Base-by-base conservation (phyloP, 352 stramenopile species). In the Phytophthora sojae region DNA sequence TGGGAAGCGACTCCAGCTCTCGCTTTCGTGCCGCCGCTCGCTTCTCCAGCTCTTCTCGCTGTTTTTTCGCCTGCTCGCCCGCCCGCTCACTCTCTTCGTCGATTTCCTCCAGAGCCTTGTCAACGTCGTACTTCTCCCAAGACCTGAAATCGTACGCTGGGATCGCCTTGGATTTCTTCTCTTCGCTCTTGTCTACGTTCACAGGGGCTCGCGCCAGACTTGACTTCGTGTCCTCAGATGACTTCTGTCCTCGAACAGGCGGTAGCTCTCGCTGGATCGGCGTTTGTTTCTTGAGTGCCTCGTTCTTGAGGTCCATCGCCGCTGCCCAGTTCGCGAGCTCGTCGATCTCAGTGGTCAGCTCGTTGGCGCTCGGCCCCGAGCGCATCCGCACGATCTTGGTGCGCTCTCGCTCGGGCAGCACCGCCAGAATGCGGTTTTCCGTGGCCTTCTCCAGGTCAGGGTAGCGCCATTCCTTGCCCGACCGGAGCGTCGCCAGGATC, bases 121-220 rank as follows among this genome's bases (percentile, higher is more conserved):
- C 91, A 8, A 93, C 89, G 29, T 98, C 81, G 69, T 96, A 98
- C 63, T 97, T 96, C 52, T 97, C 89, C 94, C 94, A 98, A 25
- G 89, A 83, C 5, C 90, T 82, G 51, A 98, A 98, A 71, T 98
- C 93, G 75, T 97, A 97, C 9, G 91, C 91, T 42, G 78, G 83
- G 51, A 96, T 96, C 17, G 83, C 69, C 19, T 80, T 76, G 17
- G 52, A 39, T 39, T 76, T 73, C 62, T 77, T 69, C 19, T 67
- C 37, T 37, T 75, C 60, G 3, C 49, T 44, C 30, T 67, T 65
- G 45, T 61, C 54, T 44, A 8, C 23, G 57, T 25, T 60, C 12
- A 25, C 39, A 21, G 44, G 44, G 29, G 39, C 44, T 7, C 39
- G 39, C 23, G 67, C 49, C 35, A 67, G 49, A 8, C 64, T 53